These are phyloP conservation scores for Zea mays DNA, from an alignment of 176 grass and related monocot genomes.

Conservation along the genomic window Zm-B73-REFERENCE-NAM-5.0 NC_050103.1:149686501-149687000, in stretches of 20 bases:
- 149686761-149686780: constrained; percentile 53
- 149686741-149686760: constrained; percentile 41
- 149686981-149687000: not conserved
- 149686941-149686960: constrained; percentile 1
- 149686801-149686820: constrained; percentile 60
- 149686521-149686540: constrained; percentile 64
- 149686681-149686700: constrained; percentile 72
- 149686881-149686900: constrained; percentile 21
- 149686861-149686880: not conserved
- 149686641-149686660: constrained; percentile 1
- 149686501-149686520: constrained; percentile 60
- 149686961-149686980: constrained; percentile 8
- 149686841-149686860: constrained; percentile 86
- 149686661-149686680: constrained; percentile 15
- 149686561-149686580: constrained; percentile 63
- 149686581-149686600: constrained; percentile 65
- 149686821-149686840: constrained; percentile 67
- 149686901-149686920: not conserved
- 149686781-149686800: constrained; percentile 56
- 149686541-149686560: constrained; percentile 72
- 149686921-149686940: constrained; percentile 10
- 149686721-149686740: constrained; percentile 33
- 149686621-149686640: constrained; percentile 19
- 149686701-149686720: constrained; percentile 57
- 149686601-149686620: constrained; percentile 84